Percentiles rank a stretch among this genome's conserved stretches.
phyloP scores from a whole-genome alignment of 164 flowering plant genomes.

The Nymphaea thermarum region DNA sequence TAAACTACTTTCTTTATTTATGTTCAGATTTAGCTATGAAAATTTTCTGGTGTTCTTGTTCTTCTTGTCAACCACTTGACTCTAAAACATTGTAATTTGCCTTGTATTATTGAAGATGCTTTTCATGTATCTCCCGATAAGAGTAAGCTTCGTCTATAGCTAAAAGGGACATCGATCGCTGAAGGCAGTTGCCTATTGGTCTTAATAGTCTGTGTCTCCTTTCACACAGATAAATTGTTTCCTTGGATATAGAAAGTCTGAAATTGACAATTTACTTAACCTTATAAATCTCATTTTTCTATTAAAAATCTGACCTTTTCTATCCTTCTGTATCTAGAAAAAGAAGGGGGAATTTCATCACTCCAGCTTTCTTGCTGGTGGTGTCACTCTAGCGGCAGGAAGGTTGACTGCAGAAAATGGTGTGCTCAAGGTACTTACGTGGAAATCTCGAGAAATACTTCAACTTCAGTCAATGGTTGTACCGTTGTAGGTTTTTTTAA shows the following conservation, averaged over 20 bases:
- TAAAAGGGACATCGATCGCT: too few relatives aligned
- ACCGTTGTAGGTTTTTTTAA: too few relatives aligned
- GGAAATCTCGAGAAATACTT: neutral
- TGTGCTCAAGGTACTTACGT: slow-evolving; percentile 39
- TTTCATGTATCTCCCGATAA: too few relatives aligned
- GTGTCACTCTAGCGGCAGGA: slow-evolving; percentile 84
- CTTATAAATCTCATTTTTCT: too few relatives aligned
- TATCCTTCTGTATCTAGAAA: slow-evolving; percentile 30
- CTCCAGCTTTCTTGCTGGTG: slow-evolving; percentile 93
- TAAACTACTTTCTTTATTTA: slow-evolving; percentile 8
- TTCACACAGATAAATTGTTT: neutral
- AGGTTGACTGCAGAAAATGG: slow-evolving; percentile 58
- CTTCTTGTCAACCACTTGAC: neutral
- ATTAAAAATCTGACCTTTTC: neutral
- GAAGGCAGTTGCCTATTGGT: too few relatives aligned
- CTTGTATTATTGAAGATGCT: too few relatives aligned
- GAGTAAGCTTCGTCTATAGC: too few relatives aligned
- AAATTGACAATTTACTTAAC: too few relatives aligned
- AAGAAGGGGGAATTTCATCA: slow-evolving; percentile 87
- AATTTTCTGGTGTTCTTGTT: neutral
- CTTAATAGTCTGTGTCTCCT: too few relatives aligned
- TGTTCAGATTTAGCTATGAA: neutral
- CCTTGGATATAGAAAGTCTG: neutral
- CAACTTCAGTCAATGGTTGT: too few relatives aligned
- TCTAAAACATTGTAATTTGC: neutral